These are phyloP conservation scores for Fusarium sp. DNA, from an alignment of 2,329 filamentous ascomycete species.

Conservation along the genomic window DNA sequence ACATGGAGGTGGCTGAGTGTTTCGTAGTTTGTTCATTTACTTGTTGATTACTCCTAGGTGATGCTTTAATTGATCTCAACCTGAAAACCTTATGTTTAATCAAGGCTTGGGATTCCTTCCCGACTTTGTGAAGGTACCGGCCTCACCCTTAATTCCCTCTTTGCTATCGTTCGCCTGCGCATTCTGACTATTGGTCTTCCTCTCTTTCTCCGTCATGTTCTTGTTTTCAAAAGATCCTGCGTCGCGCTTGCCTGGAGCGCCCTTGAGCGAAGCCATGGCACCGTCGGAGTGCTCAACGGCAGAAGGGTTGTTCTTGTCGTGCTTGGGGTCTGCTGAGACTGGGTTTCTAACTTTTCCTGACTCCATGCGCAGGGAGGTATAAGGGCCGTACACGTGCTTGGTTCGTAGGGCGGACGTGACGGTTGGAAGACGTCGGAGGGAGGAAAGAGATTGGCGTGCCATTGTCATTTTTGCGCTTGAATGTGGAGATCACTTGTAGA, in stretches of 20 bases:
- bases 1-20: too few relatives aligned
- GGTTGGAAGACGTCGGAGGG: neutral
- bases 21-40: too few relatives aligned
- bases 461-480: neutral
- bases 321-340: slow-evolving; percentile 10
- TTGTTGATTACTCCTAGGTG: too few relatives aligned
- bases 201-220: slow-evolving; percentile 23
- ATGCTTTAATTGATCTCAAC: too few relatives aligned
- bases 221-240: slow-evolving; percentile 15
- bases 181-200: slow-evolving; percentile 19
- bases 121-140: slow-evolving; percentile 18
- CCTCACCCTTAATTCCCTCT: slow-evolving; percentile 4
- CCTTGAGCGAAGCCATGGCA: slow-evolving; percentile 29
- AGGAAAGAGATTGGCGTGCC: slow-evolving; percentile 5
- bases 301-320: slow-evolving; percentile 6
- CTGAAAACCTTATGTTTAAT: accelerated
- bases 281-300: slow-evolving; percentile 15
- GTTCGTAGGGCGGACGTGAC: neutral
- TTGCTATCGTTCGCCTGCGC: slow-evolving; percentile 21
- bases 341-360: slow-evolving; percentile 20
- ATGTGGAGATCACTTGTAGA: accelerated
- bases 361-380: slow-evolving; percentile 1
- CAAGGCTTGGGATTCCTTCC: slow-evolving; percentile 17
- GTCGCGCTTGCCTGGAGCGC: slow-evolving; percentile 9
- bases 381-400: neutral